A percentile compares a stretch with the other conserved stretches of the same genome.
phyloP scores from a whole-genome alignment of 371 early-diverging fungal species.

The Syncephalastrum racemosum region DNA sequence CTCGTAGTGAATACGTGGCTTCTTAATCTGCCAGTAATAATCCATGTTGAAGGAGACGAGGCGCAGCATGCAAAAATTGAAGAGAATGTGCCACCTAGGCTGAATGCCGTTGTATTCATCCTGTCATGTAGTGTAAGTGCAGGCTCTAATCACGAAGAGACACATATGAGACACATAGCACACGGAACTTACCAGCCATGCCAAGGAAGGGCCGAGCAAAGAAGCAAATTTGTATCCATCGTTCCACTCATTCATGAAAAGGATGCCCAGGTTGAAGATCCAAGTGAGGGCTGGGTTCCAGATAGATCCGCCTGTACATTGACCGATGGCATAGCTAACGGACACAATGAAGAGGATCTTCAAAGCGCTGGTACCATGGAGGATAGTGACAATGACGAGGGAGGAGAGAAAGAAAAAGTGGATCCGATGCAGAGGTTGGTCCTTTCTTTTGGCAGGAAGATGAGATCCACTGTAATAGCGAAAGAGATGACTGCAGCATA shows the following conservation, averaged over 20 bases:
- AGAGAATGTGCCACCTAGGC: conserved; percentile 85
- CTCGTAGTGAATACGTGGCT: conserved; percentile 16
- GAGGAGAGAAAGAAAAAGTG: conserved; percentile 64
- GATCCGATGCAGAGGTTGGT: conserved; percentile 32
- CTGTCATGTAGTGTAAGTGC: conserved; percentile 14
- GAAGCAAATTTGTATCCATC: conserved; percentile 69
- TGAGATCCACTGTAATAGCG: conserved; percentile 14
- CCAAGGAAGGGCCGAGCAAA: conserved; percentile 50
- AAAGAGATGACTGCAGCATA: conserved; percentile 49
- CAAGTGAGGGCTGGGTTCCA: conserved; percentile 73
- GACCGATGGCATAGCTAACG: conserved; percentile 67
- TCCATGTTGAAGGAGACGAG: conserved; percentile 92
- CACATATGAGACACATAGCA: background rate
- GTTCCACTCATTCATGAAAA: conserved; percentile 76
- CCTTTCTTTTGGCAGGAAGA: conserved; percentile 22
- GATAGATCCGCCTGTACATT: conserved; percentile 43
- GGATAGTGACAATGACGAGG: conserved; percentile 54
- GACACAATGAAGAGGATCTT: conserved; percentile 68
- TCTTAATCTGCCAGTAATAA: conserved; percentile 75
- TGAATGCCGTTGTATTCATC: conserved; percentile 64
- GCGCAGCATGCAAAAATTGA: conserved; percentile 88
- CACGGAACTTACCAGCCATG: conserved; percentile 63
- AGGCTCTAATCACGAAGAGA: background rate
- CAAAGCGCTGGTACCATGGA: conserved; percentile 57
- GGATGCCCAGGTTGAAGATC: conserved; percentile 71